A percentile compares a stretch with the other conserved stretches of the same genome.
phyloP scores from a whole-genome alignment of 148 eudicot genomes.

The Cornus florida region DNA sequence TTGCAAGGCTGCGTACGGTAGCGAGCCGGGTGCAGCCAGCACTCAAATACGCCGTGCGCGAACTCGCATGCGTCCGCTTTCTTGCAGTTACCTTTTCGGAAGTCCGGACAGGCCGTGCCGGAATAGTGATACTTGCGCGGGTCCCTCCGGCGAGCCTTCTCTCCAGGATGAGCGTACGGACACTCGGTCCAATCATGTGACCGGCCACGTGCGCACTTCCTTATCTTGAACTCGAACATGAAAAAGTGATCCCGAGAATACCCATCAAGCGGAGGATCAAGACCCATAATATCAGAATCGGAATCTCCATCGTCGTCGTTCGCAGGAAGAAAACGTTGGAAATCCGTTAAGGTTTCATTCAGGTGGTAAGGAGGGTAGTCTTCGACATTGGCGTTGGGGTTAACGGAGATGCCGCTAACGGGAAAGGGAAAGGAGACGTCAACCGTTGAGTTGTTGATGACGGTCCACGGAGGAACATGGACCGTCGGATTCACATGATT shows the following conservation, averaged over 20 bases:
- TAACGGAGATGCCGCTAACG: not conserved
- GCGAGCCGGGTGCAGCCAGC: slow-evolving; percentile 79
- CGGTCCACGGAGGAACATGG: slow-evolving; percentile 48
- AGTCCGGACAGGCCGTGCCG: slow-evolving; percentile 75
- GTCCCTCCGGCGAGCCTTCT: slow-evolving; percentile 79
- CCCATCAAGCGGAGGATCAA: slow-evolving; percentile 28
- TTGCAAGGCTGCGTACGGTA: slow-evolving; percentile 84
- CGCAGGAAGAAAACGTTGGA: slow-evolving; percentile 31
- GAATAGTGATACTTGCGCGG: slow-evolving; percentile 62
- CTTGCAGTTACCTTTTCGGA: slow-evolving; percentile 55
- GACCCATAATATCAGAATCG: slow-evolving; percentile 5
- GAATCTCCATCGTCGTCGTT: slow-evolving; percentile 17
- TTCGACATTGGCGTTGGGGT: slow-evolving; percentile 22
- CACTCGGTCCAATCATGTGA: slow-evolving; percentile 93
- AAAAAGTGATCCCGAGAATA: slow-evolving; percentile 52
- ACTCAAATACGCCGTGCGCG: slow-evolving; percentile 85
- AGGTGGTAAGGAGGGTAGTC: slow-evolving; percentile 12
- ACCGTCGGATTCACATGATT: slow-evolving; percentile 24
- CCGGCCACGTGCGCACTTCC: slow-evolving; percentile 61
- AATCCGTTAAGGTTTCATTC: slow-evolving; percentile 31
- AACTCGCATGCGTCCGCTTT: slow-evolving; percentile 75
- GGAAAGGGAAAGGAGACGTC: slow-evolving; percentile 18
- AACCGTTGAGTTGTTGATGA: slow-evolving; percentile 17
- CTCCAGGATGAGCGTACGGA: slow-evolving; percentile 79
- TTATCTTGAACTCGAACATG: slow-evolving; percentile 75